phyloP scores from a whole-genome alignment of 208 protist genomes.

The Wallacemonas sp. region DNA sequence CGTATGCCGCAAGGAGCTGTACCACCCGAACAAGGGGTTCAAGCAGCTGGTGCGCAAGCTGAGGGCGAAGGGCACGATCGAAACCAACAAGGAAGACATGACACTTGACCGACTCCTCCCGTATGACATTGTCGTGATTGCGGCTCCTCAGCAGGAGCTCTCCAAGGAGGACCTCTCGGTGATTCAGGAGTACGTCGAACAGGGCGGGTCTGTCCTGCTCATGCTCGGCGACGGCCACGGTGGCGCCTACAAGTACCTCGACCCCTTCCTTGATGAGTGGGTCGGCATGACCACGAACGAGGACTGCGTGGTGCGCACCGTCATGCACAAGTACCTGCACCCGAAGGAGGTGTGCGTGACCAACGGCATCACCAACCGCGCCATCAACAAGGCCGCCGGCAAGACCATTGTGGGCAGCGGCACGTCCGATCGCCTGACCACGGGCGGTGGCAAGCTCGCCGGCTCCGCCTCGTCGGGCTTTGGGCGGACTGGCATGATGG shows the following conservation, averaged over 20 bases:
- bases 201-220: conserved; percentile 92
- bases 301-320: conserved; percentile 94
- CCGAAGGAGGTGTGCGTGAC: conserved; percentile 95
- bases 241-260: conserved; percentile 79
- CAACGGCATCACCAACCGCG: conserved; percentile 95
- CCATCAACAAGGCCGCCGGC: conserved; percentile 92
- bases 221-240: conserved; percentile 94
- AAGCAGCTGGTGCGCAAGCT: conserved; percentile 85
- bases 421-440: conserved; percentile 11
- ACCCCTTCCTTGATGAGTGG: conserved; percentile 82
- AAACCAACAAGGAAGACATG: conserved; percentile 92
- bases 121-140: conserved; percentile 83
- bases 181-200: conserved; percentile 86
- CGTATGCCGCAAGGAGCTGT: conserved; percentile 87
- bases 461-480: conserved; percentile 12
- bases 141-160: conserved; percentile 74
- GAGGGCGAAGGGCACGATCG: conserved; percentile 66
- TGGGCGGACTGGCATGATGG: conserved; percentile 23
- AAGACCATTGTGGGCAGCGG: conserved; percentile 74
- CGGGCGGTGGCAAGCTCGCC: conserved; percentile 6
- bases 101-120: conserved; percentile 70
- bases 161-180: conserved; percentile 71
- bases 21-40: conserved; percentile 89
- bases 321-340: conserved; percentile 96
- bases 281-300: conserved; percentile 93